Conservation (phyloP, 1,284 basidiomycete genomes). For the Lentinus polychrous region DNA sequence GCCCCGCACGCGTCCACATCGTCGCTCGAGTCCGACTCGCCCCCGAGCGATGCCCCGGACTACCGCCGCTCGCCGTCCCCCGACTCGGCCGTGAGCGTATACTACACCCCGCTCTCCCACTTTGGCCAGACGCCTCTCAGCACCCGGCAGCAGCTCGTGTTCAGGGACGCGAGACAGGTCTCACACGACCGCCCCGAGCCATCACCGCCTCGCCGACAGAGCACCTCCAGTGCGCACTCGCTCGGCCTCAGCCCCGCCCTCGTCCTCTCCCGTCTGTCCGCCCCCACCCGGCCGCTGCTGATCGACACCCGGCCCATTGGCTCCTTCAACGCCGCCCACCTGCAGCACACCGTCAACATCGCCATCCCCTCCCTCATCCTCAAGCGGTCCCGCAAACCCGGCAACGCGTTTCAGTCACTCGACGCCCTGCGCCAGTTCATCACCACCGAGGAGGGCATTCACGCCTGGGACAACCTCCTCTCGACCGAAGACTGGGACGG, state of each 20-base stretch:
- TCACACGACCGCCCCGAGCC: conserved; percentile 10
- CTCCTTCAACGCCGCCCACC: conserved; percentile 55
- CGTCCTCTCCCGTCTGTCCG: conserved; percentile 44
- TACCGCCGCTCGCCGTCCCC: conserved; percentile 37
- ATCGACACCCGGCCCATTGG: conserved; percentile 74
- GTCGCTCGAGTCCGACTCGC: conserved; percentile 25
- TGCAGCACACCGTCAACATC: conserved; percentile 69
- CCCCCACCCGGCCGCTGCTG: conserved; percentile 54
- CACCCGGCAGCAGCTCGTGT: conserved; percentile 22
- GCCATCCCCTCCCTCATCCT: conserved; percentile 82
- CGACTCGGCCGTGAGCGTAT: conserved; percentile 40
- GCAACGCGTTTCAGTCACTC: conserved; percentile 54
- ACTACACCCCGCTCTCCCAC: conserved; percentile 54
- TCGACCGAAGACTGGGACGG: conserved; percentile 57
- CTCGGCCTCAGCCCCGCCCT: conserved; percentile 39
- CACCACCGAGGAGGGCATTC: conserved; percentile 65
- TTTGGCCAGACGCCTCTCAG: conserved; percentile 21
- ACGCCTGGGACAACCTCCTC: conserved; percentile 58
- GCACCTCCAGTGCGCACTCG: conserved; percentile 14
- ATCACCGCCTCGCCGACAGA: conserved; percentile 12
- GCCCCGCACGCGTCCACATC: conserved; percentile 12
- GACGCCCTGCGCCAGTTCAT: conserved; percentile 70
- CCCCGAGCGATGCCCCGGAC: conserved; percentile 21
- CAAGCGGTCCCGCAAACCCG: conserved; percentile 71
- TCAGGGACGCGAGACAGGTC: conserved; percentile 10